phyloP scores from a whole-genome alignment of 352 stramenopile species.

The Pythium diclinum region DNA sequence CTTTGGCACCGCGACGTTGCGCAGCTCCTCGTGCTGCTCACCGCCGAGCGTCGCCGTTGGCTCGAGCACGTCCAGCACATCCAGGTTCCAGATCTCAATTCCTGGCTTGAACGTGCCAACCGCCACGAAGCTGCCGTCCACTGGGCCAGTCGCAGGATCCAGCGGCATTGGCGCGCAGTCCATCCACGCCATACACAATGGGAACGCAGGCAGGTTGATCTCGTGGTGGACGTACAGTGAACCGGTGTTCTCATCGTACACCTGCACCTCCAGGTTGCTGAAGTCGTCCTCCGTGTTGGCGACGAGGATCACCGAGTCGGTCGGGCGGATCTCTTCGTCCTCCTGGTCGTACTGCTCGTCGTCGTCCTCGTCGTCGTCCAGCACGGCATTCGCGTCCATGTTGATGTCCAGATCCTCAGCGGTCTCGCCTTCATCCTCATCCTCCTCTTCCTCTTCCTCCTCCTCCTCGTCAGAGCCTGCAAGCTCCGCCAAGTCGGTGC shows the following conservation, averaged over 20 bases:
- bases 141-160: slow-evolving; percentile 51
- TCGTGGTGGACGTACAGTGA: slow-evolving; percentile 99
- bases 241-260: slow-evolving; percentile 96
- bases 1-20: slow-evolving; percentile 78
- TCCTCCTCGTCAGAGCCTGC: slow-evolving; percentile 35
- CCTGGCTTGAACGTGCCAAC: slow-evolving; percentile 98
- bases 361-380: slow-evolving; percentile 62
- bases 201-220: slow-evolving; percentile 98
- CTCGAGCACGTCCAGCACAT: slow-evolving; percentile 98
- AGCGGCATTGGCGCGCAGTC: slow-evolving; percentile 81
- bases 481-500: slow-evolving; percentile 28
- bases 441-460: slow-evolving; percentile 39
- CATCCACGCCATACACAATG: slow-evolving; percentile 97
- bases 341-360: slow-evolving; percentile 81
- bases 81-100: slow-evolving; percentile 99
- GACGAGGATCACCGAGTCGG: slow-evolving; percentile 94
- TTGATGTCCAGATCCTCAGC: slow-evolving; percentile 37
- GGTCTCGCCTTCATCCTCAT: slow-evolving; percentile 33
- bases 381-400: slow-evolving; percentile 52
- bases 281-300: slow-evolving; percentile 98
- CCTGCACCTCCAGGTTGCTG: slow-evolving; percentile 97
- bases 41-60: slow-evolving; percentile 93
- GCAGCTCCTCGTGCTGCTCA: slow-evolving; percentile 81
- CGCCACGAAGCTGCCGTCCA: slow-evolving; percentile 96
- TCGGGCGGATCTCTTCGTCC: slow-evolving; percentile 92